Evolutionary conservation across 2,329 filamentous ascomycete genomes (phyloP).

Genomic region (Metarhizium album): DNA sequence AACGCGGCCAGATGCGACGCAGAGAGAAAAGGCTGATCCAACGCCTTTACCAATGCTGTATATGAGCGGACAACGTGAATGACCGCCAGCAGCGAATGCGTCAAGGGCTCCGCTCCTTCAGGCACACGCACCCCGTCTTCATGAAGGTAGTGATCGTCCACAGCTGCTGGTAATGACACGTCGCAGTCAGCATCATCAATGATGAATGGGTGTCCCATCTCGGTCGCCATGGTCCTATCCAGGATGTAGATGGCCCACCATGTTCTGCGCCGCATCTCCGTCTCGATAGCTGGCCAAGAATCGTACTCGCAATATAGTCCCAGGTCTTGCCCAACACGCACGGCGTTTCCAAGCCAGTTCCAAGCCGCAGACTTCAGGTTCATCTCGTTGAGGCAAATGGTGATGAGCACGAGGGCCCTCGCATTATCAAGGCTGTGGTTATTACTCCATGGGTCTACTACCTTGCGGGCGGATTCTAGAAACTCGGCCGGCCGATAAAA

Average conservation of each 20-base stretch:
- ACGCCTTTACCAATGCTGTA: conserved; percentile 57
- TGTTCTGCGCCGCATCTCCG: conserved; percentile 74
- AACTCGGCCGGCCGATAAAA: conserved; percentile 48
- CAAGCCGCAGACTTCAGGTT: conserved; percentile 80
- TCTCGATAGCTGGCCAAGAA: conserved; percentile 63
- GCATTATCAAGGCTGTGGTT: conserved; percentile 67
- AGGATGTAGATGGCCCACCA: conserved; percentile 94
- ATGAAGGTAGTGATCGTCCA: conserved; percentile 70
- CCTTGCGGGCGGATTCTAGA: conserved; percentile 57
- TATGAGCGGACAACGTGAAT: conserved; percentile 76
- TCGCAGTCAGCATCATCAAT: conserved; percentile 89
- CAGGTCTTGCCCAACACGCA: conserved; percentile 73
- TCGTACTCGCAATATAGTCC: conserved; percentile 68
- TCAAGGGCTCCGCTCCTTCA: conserved; percentile 42
- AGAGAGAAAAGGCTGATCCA: conserved; percentile 57
- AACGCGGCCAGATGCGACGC: conserved; percentile 62
- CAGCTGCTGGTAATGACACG: conserved; percentile 63
- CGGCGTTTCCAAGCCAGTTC: conserved; percentile 72
- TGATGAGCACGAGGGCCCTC: conserved; percentile 59
- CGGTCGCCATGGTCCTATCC: conserved; percentile 71
- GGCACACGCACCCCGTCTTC: conserved; percentile 43
- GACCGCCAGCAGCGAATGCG: conserved; percentile 64
- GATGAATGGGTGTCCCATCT: conserved; percentile 67
- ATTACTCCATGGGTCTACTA: conserved; percentile 75
- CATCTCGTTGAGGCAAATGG: conserved; percentile 73